Evolutionary conservation across 192 early-diverging fungal genomes (phyloP).

Genomic region (Piromyces sp.): DNA sequence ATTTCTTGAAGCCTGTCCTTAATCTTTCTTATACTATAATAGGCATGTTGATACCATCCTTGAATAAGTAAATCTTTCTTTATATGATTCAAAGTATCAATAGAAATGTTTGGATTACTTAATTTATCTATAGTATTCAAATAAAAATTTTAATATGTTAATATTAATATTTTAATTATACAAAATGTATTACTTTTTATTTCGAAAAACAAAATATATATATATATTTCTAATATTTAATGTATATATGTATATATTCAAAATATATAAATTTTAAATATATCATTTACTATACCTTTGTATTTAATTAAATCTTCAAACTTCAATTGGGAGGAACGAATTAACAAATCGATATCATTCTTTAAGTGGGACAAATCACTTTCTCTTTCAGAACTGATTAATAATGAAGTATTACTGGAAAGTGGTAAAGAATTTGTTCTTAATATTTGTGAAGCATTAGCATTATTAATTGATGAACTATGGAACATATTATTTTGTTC

Average conservation of each 20-base stretch:
- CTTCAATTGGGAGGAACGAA: neutral
- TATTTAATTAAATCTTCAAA: neutral
- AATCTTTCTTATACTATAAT: neutral
- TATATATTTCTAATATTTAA: no score
- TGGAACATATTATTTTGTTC: neutral
- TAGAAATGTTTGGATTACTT: neutral
- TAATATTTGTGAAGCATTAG: neutral
- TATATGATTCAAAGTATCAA: neutral
- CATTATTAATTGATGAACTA: neutral
- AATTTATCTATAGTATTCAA: neutral
- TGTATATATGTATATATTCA: no score
- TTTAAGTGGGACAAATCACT: neutral
- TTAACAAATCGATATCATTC: neutral
- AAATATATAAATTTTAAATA: no score
- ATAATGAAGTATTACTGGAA: neutral
- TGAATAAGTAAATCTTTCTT: neutral
- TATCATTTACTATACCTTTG: neutral
- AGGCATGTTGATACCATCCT: neutral
- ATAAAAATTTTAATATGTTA: no score
- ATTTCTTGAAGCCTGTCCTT: neutral
- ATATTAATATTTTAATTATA: no score
- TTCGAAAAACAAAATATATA: no score
- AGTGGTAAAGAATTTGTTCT: neutral
- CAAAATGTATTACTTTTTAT: no score
- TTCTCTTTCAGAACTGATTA: neutral